These are phyloP conservation scores for Pseudodiploospora longispora DNA, from an alignment of 2,329 filamentous ascomycete species.

Conservation along the genomic window DNA sequence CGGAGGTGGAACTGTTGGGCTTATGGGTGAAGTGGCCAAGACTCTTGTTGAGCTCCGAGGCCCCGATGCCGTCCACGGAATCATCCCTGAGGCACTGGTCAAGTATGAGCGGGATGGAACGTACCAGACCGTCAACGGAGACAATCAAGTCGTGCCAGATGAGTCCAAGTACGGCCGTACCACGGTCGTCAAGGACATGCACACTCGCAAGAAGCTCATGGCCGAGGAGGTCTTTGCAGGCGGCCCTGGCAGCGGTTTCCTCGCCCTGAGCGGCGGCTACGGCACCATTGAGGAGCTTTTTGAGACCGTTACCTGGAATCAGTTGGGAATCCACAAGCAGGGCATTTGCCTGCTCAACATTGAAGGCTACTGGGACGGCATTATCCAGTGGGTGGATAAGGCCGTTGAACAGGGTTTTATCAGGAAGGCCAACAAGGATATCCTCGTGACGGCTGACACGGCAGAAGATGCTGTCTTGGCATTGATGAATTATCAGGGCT, in stretches of 20 bases:
- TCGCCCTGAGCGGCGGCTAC: constrained; percentile 82
- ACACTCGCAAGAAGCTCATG: constrained; percentile 92
- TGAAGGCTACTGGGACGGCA: constrained; percentile 83
- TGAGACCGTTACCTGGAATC: constrained; percentile 89
- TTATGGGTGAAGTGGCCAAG: constrained; percentile 91
- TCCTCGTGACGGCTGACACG: constrained; percentile 68
- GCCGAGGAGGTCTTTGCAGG: constrained; percentile 76
- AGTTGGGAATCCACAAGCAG: constrained; percentile 79
- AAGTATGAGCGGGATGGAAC: constrained; percentile 63
- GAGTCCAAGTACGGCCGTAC: constrained; percentile 67
- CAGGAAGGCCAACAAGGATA: constrained; percentile 57
- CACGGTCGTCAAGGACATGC: constrained; percentile 91
- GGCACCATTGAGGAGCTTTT: constrained; percentile 95
- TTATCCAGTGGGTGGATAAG: constrained; percentile 72
- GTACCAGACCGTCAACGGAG: constrained; percentile 36
- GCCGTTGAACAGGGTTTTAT: constrained; percentile 75
- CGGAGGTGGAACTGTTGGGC: constrained; percentile 84
- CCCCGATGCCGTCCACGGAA: constrained; percentile 76
- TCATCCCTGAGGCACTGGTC: constrained; percentile 83
- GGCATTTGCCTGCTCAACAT: constrained; percentile 81
- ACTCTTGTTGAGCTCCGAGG: constrained; percentile 79
- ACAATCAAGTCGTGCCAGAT: constrained; percentile 53
- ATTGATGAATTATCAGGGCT: constrained; percentile 67
- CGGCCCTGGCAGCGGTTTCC: constrained; percentile 77
- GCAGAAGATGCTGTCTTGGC: constrained; percentile 64